Evolutionary conservation across 1,284 basidiomycete genomes (phyloP).

Genomic region (Amylostereum chailletii): DNA sequence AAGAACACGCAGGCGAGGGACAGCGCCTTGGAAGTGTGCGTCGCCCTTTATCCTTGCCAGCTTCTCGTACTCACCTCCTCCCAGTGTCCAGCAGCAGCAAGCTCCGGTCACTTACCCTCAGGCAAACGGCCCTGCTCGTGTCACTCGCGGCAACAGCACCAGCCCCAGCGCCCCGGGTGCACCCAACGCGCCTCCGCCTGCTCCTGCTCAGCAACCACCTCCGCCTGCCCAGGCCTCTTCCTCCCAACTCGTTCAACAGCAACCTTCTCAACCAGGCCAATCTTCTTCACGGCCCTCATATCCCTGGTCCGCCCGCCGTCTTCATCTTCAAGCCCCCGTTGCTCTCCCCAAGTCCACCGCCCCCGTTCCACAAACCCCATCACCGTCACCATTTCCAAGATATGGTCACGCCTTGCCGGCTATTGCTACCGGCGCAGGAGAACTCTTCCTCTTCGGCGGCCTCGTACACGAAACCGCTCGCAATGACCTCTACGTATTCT

Average conservation of each 20-base stretch:
- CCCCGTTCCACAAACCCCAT: slow-evolving; percentile 49
- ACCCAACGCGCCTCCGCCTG: slow-evolving; percentile 3
- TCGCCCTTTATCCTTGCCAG: slow-evolving; percentile 13
- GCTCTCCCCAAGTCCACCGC: slow-evolving; percentile 54
- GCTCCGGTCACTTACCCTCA: slow-evolving; percentile 4
- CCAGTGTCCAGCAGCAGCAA: slow-evolving; percentile 9
- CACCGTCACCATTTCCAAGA: slow-evolving; percentile 87
- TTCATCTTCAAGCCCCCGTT: slow-evolving; percentile 56
- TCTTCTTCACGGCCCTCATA: slow-evolving; percentile 46
- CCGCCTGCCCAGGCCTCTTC: slow-evolving; percentile 18
- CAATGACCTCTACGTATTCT: slow-evolving; percentile 92
- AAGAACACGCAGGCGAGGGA: slow-evolving; percentile 9
- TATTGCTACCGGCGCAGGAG: slow-evolving; percentile 71
- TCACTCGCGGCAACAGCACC: background rate
- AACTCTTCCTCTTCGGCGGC: slow-evolving; percentile 96
- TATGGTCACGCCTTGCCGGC: slow-evolving; percentile 97
- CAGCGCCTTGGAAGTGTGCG: slow-evolving; percentile 19
- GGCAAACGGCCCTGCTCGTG: slow-evolving; percentile 2
- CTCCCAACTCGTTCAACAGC: slow-evolving; percentile 11
- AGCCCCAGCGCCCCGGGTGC: slow-evolving; percentile 2
- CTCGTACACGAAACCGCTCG: slow-evolving; percentile 87
- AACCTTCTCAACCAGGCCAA: slow-evolving; percentile 13
- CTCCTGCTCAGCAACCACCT: slow-evolving; percentile 19
- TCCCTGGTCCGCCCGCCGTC: slow-evolving; percentile 71
- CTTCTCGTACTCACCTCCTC: slow-evolving; percentile 18